phyloP scores from a whole-genome alignment of 202 grass and related monocot species.

The Schoenoplectus triqueter region DNA sequence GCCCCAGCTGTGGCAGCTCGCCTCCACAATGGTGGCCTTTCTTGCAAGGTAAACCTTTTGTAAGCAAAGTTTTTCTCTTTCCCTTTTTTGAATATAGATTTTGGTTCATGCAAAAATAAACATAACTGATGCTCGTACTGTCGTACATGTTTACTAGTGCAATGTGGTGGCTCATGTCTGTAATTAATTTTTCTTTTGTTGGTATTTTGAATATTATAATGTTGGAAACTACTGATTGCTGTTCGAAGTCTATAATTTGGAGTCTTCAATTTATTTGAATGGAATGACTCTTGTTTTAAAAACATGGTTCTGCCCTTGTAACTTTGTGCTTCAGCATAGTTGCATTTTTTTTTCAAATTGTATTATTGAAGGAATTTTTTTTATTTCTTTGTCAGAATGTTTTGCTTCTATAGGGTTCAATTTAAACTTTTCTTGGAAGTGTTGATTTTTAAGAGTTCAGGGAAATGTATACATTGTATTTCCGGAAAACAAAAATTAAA shows the following conservation, averaged over 20 bases:
- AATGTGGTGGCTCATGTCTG: neutral
- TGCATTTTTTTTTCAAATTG: neutral
- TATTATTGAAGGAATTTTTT: neutral
- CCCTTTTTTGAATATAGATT: neutral
- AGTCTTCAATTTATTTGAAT: neutral
- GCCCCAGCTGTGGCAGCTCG: constrained; percentile 63
- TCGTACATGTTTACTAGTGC: neutral
- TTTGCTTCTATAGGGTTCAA: neutral
- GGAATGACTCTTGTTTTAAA: neutral
- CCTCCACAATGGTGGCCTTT: constrained; percentile 71
- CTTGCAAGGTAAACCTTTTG: constrained; percentile 66
- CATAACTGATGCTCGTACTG: neutral
- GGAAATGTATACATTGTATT: neutral
- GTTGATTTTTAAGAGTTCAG: neutral
- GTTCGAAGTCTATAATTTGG: neutral
- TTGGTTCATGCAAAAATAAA: neutral
- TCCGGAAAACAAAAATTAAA: neutral
- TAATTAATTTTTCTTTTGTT: neutral
- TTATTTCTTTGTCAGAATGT: neutral
- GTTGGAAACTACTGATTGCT: neutral
- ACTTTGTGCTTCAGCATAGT: neutral
- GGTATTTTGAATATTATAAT: neutral
- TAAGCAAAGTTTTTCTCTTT: constrained; percentile 1
- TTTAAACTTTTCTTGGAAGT: neutral
- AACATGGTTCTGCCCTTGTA: no score